Conservation (phyloP, 2,329 filamentous ascomycete genomes). For the Sporothrix protearum region DNA sequence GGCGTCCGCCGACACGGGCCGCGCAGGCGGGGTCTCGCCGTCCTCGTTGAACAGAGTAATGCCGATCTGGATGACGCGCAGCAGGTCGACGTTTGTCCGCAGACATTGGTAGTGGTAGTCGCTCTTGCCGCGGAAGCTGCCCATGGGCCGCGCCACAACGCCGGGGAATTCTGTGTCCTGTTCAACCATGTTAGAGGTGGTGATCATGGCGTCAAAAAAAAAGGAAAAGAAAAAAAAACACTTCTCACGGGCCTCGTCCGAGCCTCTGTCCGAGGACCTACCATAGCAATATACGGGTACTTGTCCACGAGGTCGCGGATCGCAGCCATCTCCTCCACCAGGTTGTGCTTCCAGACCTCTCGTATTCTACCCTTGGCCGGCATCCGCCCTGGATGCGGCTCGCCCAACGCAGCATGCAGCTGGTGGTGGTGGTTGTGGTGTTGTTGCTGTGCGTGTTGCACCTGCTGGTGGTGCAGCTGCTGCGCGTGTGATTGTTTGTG, state of each 20-base stretch:
- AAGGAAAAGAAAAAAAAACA: conserved; percentile 18
- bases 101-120: conserved; percentile 99
- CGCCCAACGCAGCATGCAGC: conserved; percentile 39
- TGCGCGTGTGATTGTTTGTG: conserved; percentile 42
- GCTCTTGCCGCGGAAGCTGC: conserved; percentile 87
- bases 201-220: neutral
- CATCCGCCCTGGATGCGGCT: conserved; percentile 52
- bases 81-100: conserved; percentile 91
- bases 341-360: conserved; percentile 92
- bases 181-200: neutral
- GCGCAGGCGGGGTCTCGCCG: conserved; percentile 77
- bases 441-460: conserved; percentile 54
- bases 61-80: conserved; percentile 96
- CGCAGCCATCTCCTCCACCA: conserved; percentile 84
- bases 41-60: conserved; percentile 90
- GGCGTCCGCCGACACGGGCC: conserved; percentile 50
- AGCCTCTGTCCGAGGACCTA: no score
- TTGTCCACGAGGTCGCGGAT: conserved; percentile 80
- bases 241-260: neutral
- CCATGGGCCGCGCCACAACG: conserved; percentile 92
- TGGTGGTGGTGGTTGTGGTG: conserved; percentile 48
- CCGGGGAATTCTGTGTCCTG: conserved; percentile 99
- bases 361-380: conserved; percentile 77
- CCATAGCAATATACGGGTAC: conserved; percentile 97
- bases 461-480: conserved; percentile 45